Conservation (phyloP, 768 basidiomycete genomes). For the Mycena haematopus region DNA sequence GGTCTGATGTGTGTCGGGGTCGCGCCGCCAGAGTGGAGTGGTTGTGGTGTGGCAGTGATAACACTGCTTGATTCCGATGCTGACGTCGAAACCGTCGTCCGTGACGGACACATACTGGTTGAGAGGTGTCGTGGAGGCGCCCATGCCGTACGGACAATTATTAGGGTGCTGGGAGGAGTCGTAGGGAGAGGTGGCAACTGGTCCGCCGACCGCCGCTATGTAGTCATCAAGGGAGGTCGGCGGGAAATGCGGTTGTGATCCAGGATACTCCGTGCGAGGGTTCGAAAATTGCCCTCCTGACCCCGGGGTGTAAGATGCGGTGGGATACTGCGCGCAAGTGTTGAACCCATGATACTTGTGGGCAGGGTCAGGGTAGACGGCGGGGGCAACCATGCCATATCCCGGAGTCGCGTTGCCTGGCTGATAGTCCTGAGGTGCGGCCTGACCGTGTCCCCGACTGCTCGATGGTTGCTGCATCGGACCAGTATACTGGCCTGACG, state of each 20-base stretch:
- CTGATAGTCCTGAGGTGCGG: background rate
- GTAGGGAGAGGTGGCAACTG: background rate
- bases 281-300: background rate
- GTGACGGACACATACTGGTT: background rate
- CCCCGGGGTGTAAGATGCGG: background rate
- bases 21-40: conserved; percentile 18
- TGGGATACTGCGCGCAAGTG: background rate
- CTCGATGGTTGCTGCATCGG: background rate
- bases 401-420: background rate
- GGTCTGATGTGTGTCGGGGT: conserved; percentile 5
- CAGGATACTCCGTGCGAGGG: background rate
- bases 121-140: background rate
- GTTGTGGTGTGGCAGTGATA: background rate
- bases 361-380: background rate
- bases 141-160: background rate
- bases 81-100: background rate
- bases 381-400: conserved; percentile 8
- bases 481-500: background rate
- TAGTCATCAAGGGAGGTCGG: background rate
- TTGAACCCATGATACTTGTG: background rate
- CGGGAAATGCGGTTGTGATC: background rate
- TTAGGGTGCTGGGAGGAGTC: background rate
- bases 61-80: background rate
- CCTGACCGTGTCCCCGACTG: background rate
- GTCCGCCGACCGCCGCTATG: background rate